Percentiles rank a stretch among this genome's conserved stretches.
Evolutionary conservation across 257 asterid species (phyloP).

Genomic region (Rhazya stricta): DNA sequence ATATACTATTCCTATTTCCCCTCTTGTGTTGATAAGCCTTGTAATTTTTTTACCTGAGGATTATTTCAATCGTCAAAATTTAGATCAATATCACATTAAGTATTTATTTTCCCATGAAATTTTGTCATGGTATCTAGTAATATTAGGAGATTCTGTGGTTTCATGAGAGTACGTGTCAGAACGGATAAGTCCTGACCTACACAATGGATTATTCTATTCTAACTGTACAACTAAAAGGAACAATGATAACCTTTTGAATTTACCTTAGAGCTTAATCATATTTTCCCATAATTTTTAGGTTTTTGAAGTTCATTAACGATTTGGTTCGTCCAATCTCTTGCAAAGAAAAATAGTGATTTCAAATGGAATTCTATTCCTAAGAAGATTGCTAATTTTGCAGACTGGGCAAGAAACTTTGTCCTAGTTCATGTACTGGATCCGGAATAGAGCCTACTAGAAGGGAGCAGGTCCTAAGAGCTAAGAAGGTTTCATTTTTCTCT

Average conservation of each 20-base stretch:
- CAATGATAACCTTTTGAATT: neutral
- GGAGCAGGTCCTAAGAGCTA: constrained; percentile 89
- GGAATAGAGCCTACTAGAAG: constrained; percentile 78
- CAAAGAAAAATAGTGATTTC: neutral
- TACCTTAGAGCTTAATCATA: neutral
- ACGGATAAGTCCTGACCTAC: neutral
- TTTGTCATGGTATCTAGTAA: neutral
- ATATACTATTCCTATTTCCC: neutral
- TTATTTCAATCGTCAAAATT: neutral
- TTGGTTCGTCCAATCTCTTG: neutral
- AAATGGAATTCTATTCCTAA: neutral
- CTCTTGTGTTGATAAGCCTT: neutral
- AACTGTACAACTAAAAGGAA: neutral
- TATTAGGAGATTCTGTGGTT: neutral
- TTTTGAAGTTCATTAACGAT: neutral
- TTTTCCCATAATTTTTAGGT: neutral
- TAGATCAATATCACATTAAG: neutral
- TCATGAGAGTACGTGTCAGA: neutral
- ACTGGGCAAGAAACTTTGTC: constrained; percentile 91
- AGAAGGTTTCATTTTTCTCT: constrained; percentile 53
- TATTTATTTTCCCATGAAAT: neutral
- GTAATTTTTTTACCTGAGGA: neutral
- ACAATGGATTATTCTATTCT: neutral
- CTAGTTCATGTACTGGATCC: constrained; percentile 93
- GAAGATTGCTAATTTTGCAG: constrained; percentile 41